Percentiles rank a stretch among this genome's conserved stretches.
Evolutionary conservation across 2,329 filamentous ascomycete genomes (phyloP).

Genomic region (Penicillium thymicola): DNA sequence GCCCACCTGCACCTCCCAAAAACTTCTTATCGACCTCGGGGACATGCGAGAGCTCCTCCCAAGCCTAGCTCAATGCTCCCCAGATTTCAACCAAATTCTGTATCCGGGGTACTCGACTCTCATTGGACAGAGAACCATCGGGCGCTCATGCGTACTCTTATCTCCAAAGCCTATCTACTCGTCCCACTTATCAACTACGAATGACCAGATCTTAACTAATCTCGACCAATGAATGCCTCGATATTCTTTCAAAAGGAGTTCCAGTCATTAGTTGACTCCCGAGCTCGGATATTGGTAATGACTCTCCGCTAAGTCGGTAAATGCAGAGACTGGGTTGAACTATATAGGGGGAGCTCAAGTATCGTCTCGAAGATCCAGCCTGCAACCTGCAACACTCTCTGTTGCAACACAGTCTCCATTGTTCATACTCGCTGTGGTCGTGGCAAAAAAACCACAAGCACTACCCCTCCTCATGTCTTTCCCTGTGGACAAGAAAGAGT

Average conservation of each 20-base stretch:
- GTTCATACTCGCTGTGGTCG: no score
- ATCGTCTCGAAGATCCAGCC: not conserved
- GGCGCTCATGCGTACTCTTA: slow-evolving; percentile 7
- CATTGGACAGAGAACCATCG: slow-evolving; percentile 11
- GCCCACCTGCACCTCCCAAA: slow-evolving; percentile 1
- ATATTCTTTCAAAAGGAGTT: slow-evolving; percentile 1
- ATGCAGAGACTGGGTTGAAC: slow-evolving; percentile 1
- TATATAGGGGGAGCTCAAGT: slow-evolving; percentile 13
- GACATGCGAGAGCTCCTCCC: slow-evolving; percentile 11
- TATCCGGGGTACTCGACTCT: slow-evolving; percentile 6
- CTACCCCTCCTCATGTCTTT: not conserved
- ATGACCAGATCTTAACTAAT: not conserved
- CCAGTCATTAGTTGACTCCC: slow-evolving; percentile 7
- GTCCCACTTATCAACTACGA: slow-evolving; percentile 3
- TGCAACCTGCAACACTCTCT: not conserved
- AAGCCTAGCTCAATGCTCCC: slow-evolving; percentile 9
- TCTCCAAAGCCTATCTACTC: not conserved
- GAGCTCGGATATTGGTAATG: not conserved
- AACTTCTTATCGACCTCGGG: not conserved
- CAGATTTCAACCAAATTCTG: slow-evolving; percentile 5
- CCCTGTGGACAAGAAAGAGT: slow-evolving; percentile 21
- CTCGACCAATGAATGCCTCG: slow-evolving; percentile 16
- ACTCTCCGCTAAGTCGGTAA: not conserved
- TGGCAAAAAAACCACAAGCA: not conserved
- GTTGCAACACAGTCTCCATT: no score